These are phyloP conservation scores for Simplicillium aogashimaense DNA, from an alignment of 2,329 filamentous ascomycete species.

Conservation along the genomic window DNA sequence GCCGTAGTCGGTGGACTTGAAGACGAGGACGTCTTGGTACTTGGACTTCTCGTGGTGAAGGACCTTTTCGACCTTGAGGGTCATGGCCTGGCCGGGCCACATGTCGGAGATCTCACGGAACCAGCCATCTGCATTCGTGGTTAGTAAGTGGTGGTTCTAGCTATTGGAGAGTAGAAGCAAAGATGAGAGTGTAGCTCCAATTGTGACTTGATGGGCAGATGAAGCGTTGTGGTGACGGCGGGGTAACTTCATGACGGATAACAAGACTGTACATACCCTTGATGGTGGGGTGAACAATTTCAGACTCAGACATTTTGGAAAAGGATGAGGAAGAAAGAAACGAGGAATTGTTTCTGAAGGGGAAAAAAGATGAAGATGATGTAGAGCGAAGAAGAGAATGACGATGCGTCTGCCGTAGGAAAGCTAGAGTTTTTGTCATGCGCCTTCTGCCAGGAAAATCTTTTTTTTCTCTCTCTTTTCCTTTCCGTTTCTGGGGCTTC, in stretches of 20 bases:
- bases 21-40: constrained; percentile 98
- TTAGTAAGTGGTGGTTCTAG: constrained; percentile 6
- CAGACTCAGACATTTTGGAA: constrained; percentile 41
- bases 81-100: constrained; percentile 99
- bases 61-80: constrained; percentile 92
- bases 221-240: constrained; percentile 10
- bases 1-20: constrained; percentile 95
- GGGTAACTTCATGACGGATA: constrained; percentile 1
- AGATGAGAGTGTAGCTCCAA: no score
- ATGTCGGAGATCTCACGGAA: constrained; percentile 98
- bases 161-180: neutral
- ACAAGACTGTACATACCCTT: constrained; percentile 32
- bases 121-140: constrained; percentile 73
- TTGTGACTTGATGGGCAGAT: constrained; percentile 12
- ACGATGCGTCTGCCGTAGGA: constrained; percentile 1
- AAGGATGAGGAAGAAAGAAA: neutral
- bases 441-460: neutral
- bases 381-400: constrained; percentile 4
- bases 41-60: constrained; percentile 98
- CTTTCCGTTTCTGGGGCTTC: neutral
- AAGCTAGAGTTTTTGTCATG: constrained; percentile 7
- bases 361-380: constrained; percentile 3
- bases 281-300: constrained; percentile 48
- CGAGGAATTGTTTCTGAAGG: neutral
- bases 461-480: neutral